Percentiles rank a stretch among this genome's conserved stretches.
Evolutionary conservation across 176 grass and related monocot genomes (phyloP).

Genomic region (Zea luxurians): DNA sequence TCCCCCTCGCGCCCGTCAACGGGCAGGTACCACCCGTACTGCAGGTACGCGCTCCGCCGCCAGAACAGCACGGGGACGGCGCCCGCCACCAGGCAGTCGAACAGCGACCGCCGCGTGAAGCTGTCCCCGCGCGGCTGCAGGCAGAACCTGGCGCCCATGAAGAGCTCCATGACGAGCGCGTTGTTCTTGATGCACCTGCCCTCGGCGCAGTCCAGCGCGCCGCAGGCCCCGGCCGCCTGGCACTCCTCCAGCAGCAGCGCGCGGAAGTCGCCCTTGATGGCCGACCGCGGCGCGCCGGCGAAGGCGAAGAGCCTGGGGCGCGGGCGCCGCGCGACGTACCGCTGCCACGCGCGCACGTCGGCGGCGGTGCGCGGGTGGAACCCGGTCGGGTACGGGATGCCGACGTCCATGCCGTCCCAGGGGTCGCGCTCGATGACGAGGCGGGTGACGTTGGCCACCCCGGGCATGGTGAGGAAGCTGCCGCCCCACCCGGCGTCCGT

Average conservation of each 20-base stretch:
- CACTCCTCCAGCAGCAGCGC: conserved; percentile 59
- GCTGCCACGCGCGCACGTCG: conserved; percentile 66
- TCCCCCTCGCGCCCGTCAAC: conserved; percentile 37
- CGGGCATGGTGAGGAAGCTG: conserved; percentile 83
- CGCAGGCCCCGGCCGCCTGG: conserved; percentile 55
- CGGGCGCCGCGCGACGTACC: conserved; percentile 40
- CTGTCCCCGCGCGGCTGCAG: conserved; percentile 90
- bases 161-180: conserved; percentile 62
- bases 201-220: conserved; percentile 61
- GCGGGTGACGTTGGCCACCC: conserved; percentile 72
- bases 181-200: conserved; percentile 69
- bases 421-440: conserved; percentile 85
- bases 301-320: conserved; percentile 71
- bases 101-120: conserved; percentile 81
- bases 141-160: conserved; percentile 77
- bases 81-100: conserved; percentile 91
- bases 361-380: conserved; percentile 73
- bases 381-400: conserved; percentile 79
- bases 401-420: conserved; percentile 84
- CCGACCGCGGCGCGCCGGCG: conserved; percentile 62
- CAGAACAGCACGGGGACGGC: conserved; percentile 90
- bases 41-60: conserved; percentile 62
- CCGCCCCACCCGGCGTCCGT: conserved; percentile 58
- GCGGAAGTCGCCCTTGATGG: conserved; percentile 79
- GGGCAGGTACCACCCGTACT: conserved; percentile 82